Conservation (phyloP, 176 grass and related monocot genomes). For the Eragrostis nindensis region DNA sequence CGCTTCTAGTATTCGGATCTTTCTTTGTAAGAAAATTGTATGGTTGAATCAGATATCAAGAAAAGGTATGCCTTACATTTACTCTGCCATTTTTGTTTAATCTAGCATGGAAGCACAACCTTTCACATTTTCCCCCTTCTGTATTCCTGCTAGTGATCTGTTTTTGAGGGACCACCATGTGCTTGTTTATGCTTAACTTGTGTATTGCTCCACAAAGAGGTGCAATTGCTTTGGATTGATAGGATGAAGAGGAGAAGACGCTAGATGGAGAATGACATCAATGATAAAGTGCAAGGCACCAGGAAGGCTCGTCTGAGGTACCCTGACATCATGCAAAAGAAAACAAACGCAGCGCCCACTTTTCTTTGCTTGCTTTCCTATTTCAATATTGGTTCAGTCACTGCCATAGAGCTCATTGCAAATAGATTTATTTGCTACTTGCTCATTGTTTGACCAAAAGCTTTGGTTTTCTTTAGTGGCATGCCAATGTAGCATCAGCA, state of each 20-base stretch:
- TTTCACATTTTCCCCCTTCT: conserved; percentile 1
- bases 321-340: conserved; percentile 44
- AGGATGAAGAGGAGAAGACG: conserved; percentile 37
- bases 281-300: conserved; percentile 39
- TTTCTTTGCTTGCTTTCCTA: conserved; percentile 25
- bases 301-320: conserved; percentile 40
- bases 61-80: background rate
- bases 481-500: conserved; percentile 49
- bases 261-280: conserved; percentile 48
- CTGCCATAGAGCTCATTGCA: conserved; percentile 44
- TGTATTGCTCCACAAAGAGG: conserved; percentile 18
- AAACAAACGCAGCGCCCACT: conserved; percentile 39
- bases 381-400: conserved; percentile 55
- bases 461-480: conserved; percentile 47
- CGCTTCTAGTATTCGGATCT: background rate
- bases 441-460: conserved; percentile 52
- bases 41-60: background rate
- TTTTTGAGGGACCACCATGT: too few species aligned
- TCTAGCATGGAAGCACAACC: conserved; percentile 2
- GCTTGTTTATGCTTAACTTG: background rate
- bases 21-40: background rate
- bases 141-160: conserved; percentile 8
- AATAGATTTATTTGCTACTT: conserved; percentile 45
- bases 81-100: background rate
- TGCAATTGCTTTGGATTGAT: conserved; percentile 32